Percentiles rank a stretch among this genome's conserved stretches.
Conservation (phyloP, 495 filamentous ascomycete species). For the Neurospora africana region DNA sequence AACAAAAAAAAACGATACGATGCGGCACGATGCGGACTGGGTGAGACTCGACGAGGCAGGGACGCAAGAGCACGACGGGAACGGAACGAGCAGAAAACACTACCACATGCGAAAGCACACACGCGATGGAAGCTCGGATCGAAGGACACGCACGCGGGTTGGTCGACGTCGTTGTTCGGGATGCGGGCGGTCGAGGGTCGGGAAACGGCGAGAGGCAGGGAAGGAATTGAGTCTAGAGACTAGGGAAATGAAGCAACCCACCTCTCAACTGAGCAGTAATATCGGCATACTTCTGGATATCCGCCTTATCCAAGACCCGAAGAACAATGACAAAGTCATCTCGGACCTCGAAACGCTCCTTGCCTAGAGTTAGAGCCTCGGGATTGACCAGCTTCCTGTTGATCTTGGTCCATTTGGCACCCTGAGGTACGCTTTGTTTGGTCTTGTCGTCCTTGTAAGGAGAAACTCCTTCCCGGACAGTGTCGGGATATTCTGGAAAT, state of each 20-base stretch:
- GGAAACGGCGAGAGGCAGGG: background rate
- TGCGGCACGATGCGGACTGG: background rate
- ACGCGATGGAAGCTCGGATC: background rate
- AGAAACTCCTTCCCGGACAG: constrained; percentile 78
- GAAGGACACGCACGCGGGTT: background rate
- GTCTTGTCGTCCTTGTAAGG: constrained; percentile 77
- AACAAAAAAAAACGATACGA: background rate
- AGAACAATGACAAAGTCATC: constrained; percentile 79
- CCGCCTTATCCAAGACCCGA: constrained; percentile 65
- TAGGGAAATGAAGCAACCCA: constrained; percentile 25
- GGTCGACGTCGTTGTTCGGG: background rate
- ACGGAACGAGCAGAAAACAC: background rate
- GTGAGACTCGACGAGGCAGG: background rate
- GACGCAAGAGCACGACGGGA: constrained; percentile 1
- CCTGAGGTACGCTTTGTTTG: constrained; percentile 56
- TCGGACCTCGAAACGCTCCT: constrained; percentile 73
- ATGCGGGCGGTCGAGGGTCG: too few relatives aligned
- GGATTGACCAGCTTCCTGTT: too few relatives aligned
- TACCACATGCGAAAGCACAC: constrained; percentile 3
- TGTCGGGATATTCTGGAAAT: constrained; percentile 70
- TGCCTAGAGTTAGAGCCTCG: constrained; percentile 60
- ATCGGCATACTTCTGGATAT: constrained; percentile 68
- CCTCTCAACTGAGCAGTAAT: constrained; percentile 70
- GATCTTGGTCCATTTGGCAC: constrained; percentile 86
- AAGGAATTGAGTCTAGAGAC: background rate